A percentile compares a stretch with the other conserved stretches of the same genome.
Conservation (phyloP, 2,329 filamentous ascomycete species). For the Diplodia corticola region DNA sequence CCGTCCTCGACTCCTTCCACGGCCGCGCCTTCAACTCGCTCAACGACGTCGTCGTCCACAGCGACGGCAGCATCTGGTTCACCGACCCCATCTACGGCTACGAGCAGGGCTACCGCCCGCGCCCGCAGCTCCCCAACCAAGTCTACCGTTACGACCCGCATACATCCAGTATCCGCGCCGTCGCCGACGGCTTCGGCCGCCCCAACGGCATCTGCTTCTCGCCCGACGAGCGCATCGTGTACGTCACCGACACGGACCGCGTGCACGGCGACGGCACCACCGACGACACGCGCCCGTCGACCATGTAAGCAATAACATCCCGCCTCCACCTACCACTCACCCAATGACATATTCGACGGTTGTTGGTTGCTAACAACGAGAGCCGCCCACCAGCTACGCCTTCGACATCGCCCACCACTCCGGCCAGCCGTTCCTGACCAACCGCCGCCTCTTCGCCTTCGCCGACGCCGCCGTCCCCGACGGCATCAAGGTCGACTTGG, state of each 20-base stretch:
- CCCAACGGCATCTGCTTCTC: conserved; percentile 48
- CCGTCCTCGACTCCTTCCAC: conserved; percentile 46
- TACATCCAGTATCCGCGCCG: conserved; percentile 38
- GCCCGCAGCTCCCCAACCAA: conserved; percentile 30
- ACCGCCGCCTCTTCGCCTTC: conserved; percentile 56
- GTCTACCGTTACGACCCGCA: conserved; percentile 43
- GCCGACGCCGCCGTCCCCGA: conserved; percentile 49
- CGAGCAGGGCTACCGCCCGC: conserved; percentile 30
- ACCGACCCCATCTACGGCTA: conserved; percentile 43
- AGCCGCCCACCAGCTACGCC: conserved; percentile 37
- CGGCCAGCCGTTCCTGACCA: conserved; percentile 30
- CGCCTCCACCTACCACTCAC: not conserved
- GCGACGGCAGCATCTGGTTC: conserved; percentile 48
- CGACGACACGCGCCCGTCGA: conserved; percentile 24
- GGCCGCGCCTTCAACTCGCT: conserved; percentile 46
- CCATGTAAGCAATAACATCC: not conserved
- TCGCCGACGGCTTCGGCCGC: conserved; percentile 42
- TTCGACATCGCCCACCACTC: conserved; percentile 47
- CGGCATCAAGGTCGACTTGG: conserved; percentile 53
- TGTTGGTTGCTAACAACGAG: not conserved
- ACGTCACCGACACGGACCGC: conserved; percentile 43
- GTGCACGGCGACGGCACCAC: conserved; percentile 18
- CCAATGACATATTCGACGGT: not conserved
- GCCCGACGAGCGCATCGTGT: conserved; percentile 42
- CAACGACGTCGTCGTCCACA: conserved; percentile 43